Percentiles rank a stretch among this genome's conserved stretches.
These are phyloP conservation scores for Fusarium foetens DNA, from an alignment of 2,329 filamentous ascomycete species.

Conservation along the genomic window DNA sequence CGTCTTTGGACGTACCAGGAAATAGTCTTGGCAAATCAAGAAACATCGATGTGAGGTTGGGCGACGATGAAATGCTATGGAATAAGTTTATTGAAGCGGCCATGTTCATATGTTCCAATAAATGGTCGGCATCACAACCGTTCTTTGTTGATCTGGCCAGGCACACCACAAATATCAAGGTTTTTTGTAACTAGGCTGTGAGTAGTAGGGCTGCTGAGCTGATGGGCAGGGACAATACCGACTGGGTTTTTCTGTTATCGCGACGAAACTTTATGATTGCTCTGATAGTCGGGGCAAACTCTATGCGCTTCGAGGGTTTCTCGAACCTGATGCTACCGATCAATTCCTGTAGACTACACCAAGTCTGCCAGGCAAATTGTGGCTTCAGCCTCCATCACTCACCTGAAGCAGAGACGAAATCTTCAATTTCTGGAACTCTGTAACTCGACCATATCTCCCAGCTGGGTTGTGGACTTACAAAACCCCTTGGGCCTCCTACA, in stretches of 20 bases:
- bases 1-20: background rate
- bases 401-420: background rate
- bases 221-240: no score
- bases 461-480: background rate
- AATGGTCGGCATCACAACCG: background rate
- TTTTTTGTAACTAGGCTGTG: background rate
- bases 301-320: background rate
- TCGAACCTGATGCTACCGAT: background rate
- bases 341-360: background rate
- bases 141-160: background rate
- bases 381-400: background rate
- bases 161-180: background rate
- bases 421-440: background rate
- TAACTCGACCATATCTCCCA: background rate
- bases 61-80: background rate
- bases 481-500: fast-evolving
- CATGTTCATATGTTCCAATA: background rate
- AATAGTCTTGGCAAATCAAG: background rate
- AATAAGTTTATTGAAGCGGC: background rate
- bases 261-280: background rate
- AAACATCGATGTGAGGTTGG: background rate
- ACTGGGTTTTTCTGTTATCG: background rate
- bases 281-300: background rate
- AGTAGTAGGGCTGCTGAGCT: no score
- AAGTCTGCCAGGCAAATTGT: background rate